phyloP scores from a whole-genome alignment of 148 eudicot genomes.

The Rheum nobile region DNA sequence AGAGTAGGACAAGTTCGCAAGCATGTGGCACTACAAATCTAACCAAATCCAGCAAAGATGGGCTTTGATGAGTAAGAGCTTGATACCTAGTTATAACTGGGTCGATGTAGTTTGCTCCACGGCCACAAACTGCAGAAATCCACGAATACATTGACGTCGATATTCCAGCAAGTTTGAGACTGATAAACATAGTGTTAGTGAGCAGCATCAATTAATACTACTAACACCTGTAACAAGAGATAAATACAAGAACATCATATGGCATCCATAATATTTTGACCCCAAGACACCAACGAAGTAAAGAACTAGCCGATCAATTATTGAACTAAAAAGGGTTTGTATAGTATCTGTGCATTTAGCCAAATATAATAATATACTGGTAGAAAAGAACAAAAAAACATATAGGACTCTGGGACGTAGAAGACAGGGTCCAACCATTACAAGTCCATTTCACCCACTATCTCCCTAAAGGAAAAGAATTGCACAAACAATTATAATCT shows the following conservation, averaged over 20 bases:
- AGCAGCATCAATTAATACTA: neutral
- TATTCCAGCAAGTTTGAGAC: neutral
- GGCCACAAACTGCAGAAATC: neutral
- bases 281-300: neutral
- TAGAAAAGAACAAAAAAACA: neutral
- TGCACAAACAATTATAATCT: neutral
- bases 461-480: neutral
- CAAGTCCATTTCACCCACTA: neutral
- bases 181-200: neutral
- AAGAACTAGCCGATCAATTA: neutral
- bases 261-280: neutral
- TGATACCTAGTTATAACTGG: neutral
- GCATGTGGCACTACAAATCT: neutral
- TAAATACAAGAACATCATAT: neutral
- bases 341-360: neutral
- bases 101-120: neutral
- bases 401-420: neutral
- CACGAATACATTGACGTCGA: neutral
- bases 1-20: neutral
- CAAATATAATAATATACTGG: neutral
- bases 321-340: neutral
- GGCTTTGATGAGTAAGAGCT: neutral
- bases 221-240: neutral
- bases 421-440: neutral
- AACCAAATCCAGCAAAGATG: neutral